Evolutionary conservation across 2,329 filamentous ascomycete genomes (phyloP), one percentile per base, ranked within the genome.

Genomic region (Arthrobotrys sinensis): DNA sequence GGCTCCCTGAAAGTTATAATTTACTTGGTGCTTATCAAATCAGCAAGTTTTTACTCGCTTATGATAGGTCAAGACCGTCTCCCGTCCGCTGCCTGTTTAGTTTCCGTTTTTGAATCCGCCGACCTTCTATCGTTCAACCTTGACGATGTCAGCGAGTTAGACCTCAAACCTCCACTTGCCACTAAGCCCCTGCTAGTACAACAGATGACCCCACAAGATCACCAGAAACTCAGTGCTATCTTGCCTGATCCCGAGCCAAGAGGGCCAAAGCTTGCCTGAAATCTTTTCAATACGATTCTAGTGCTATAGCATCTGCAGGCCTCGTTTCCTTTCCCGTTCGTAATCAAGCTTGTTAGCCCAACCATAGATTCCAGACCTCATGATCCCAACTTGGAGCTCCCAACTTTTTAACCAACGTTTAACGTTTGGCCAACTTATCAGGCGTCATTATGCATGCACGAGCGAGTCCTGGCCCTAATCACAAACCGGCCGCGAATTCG

Each of bases 401-500:
- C 55, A 4, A 19, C 40, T 16, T 16, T 43, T 5, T 16, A 24
- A 19, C 55, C 55, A 60, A 40, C 36, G 8, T 40, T 43, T 43
- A 28, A 43, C 11, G n/a, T 32, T 12, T 28, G 45, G 45, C 32
- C 32, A 46, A 36, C 38, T 46, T 46, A 62, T 70, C 67, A 70
- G 67, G 67, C 67, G 67, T 70, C 67, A 70, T 70, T 63, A 70
- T 70, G 67, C 67, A 70, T 60, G 55, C 55, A 60, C 24, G 55
- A 14, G 32, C 34, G 28, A 46, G 50, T 21, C 14, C 53, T 43
- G 38, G 14, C 40, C 52, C 67, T 48, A 40, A 62, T 70, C 43
- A 11, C 21, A 69, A 60, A 14, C 43, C 36, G 8, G 36, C n/a
- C 16, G 40, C 45, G 19, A 19, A 48, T 60, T 57, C 28, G 50